Evolutionary conservation across 2,329 filamentous ascomycete species (phyloP), one percentile per base, ranked within the genome.

Genomic region (Tothia fuscella): DNA sequence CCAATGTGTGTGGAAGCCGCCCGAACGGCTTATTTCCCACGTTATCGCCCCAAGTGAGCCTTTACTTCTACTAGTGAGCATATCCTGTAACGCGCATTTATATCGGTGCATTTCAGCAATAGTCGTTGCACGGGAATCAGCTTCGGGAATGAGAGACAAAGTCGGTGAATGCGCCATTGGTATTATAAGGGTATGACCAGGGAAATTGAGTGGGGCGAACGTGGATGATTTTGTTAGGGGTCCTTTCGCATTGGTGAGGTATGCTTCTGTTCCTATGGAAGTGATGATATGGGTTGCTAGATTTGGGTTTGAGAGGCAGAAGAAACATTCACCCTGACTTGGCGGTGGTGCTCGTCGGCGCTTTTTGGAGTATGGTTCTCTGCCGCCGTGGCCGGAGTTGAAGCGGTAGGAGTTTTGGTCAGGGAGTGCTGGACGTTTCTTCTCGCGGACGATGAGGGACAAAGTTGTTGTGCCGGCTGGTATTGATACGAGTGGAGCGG

Each of bases 1-100:
- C 91, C 88, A 95, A 55, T 96, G 89, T 1, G 80, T 72, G 57
- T 98, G 91, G 43, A 96, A 78, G 42, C 91, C 86, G 39, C 74
- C 74, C 4, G 70, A 70, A 38, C 87, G 80, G 56, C 80, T 89
- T 52, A 98, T 88, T 62, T 96, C 91, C 78, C 86, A 98, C 0
- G 86, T 91, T 1, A 96, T 82, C 2, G 79, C 75, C 13, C 89
- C 91, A 1, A 95, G 75, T 48, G 72, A 72, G 47, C 72, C 58
- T 12, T 51, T 55, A 31, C 64, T 54, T 63, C 56, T 55, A 19
- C 63, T 57, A 37, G 58, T 60, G 10, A 95, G 68, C 82, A 95
- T 93, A 34, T 69, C 70, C 55, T 94, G 86, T 36, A 96, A 68
- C 0, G 83, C 69, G 37, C 73, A 68, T 31, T 81, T 80, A 61